phyloP scores from a whole-genome alignment of 2,329 filamentous ascomycete species.

The Tolypocladium tropicale region DNA sequence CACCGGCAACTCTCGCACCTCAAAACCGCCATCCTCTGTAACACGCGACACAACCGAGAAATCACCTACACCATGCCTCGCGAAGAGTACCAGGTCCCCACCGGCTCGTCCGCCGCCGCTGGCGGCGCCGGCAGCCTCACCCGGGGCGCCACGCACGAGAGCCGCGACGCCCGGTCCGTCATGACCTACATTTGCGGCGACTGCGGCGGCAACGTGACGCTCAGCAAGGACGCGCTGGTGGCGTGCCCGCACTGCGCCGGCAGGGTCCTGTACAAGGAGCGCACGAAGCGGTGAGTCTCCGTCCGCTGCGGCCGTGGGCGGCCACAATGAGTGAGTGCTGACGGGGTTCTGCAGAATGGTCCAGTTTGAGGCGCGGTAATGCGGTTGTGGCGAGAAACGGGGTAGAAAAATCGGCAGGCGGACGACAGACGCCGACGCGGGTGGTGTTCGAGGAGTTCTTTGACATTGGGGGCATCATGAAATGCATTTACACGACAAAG shows the following conservation, averaged over 20 bases:
- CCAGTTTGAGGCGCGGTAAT: conserved; percentile 85
- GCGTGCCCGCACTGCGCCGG: conserved; percentile 62
- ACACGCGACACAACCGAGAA: neutral
- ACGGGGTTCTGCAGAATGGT: conserved; percentile 62
- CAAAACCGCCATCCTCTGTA: neutral
- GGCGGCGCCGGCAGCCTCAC: conserved; percentile 23
- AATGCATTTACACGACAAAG: neutral
- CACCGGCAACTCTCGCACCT: neutral
- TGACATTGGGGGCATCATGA: neutral
- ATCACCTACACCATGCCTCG: conserved; percentile 45
- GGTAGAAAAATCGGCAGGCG: neutral
- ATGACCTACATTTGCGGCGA: conserved; percentile 33
- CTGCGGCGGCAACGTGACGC: conserved; percentile 30
- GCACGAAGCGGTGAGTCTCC: conserved; percentile 79
- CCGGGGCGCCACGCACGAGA: conserved; percentile 29
- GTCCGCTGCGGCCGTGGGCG: neutral
- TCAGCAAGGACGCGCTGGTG: conserved; percentile 38
- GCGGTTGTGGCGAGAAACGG: neutral
- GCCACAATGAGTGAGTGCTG: neutral
- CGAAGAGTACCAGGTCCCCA: conserved; percentile 69
- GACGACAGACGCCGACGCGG: neutral
- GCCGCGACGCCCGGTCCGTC: conserved; percentile 24
- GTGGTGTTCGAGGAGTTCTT: neutral
- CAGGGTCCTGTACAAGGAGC: conserved; percentile 92
- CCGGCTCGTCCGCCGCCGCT: conserved; percentile 31